Conservation (phyloP, 345 rosid genomes). For the Viola odorata region DNA sequence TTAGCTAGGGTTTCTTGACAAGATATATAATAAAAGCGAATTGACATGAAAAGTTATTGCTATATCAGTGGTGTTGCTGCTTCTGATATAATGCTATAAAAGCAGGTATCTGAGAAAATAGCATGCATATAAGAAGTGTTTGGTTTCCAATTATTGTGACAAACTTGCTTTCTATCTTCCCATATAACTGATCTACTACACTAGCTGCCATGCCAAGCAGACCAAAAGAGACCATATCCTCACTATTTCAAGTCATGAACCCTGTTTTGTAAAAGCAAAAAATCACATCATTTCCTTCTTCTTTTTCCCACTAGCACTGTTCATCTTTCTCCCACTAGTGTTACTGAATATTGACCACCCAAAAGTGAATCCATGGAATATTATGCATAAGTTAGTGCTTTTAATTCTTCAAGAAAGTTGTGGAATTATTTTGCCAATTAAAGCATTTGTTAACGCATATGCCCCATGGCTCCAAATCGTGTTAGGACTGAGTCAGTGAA, state of each 20-base stretch:
- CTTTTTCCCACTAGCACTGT: neutral
- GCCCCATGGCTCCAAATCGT: neutral
- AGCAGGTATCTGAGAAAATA: constrained; percentile 2
- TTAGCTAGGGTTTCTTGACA: neutral
- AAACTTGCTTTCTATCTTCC: constrained; percentile 2
- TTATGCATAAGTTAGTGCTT: neutral
- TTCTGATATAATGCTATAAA: neutral
- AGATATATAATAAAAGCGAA: constrained; percentile 5
- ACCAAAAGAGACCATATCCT: neutral
- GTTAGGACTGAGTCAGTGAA: neutral
- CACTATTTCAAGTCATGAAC: neutral
- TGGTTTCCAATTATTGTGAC: neutral
- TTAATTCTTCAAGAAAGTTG: neutral
- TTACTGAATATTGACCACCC: neutral
- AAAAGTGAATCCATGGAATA: neutral
- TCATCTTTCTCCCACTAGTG: neutral
- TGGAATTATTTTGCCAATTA: too few species aligned
- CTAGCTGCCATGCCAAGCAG: constrained; percentile 1
- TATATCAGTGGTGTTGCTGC: constrained; percentile 14
- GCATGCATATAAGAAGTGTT: constrained; percentile 10
- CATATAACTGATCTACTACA: too few species aligned
- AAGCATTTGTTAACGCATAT: neutral
- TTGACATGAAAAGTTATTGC: constrained; percentile 7
- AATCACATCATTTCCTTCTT: neutral
- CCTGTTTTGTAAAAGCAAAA: constrained; percentile 2